Evolutionary conservation across 1,284 basidiomycete genomes (phyloP), one percentile per base, ranked within the genome.

Genomic region (Kwoniella shivajii): DNA sequence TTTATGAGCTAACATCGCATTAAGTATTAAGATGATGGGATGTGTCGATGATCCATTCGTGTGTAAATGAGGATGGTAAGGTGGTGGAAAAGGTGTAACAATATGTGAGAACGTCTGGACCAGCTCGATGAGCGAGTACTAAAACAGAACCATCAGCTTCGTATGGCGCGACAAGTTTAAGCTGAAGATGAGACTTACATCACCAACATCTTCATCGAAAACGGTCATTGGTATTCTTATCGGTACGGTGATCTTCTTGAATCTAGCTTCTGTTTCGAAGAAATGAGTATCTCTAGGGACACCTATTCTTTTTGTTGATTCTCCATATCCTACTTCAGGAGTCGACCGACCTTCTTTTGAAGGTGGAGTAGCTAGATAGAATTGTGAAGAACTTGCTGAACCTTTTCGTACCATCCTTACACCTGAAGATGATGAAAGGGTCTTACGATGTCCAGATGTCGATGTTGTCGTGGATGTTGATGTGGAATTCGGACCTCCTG

Each of bases 141-240:
- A 73, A 0, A 41, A 50, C 33, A n/a, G 10, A 31, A 6, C 18
- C 14, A 44, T 52, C 24, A 52, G 50, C 50, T 31, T 31, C 20
- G 22, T 24, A 6, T 4, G 18, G 54, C 45, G 50, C 48, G 52
- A 10, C 30, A 18, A 45, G 16, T 29, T 27, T 18, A 43, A n/a
- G 6, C 18, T 27, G 26, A 16, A 31, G 34, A 18, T 4, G 22
- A 24, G 61, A 81, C 88, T 75, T 71, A 94, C 92, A 75, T 97
- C 94, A 53, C 94, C 94, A 53, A 99, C 90, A 82, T 99, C 94
- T 73, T 95, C 91, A 0, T 89, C 83, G 71, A 94, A 94, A 1
- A 87, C 88, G 13, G 86, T 84, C 51, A 94, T 79, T 1, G 92
- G 92, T 70, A 95, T 85, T 67, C 90, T 87, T 68, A 95, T 90